A percentile compares a stretch with the other conserved stretches of the same genome.
Evolutionary conservation across 139 green algal species (phyloP).

Genomic region (Micromonas commoda): DNA sequence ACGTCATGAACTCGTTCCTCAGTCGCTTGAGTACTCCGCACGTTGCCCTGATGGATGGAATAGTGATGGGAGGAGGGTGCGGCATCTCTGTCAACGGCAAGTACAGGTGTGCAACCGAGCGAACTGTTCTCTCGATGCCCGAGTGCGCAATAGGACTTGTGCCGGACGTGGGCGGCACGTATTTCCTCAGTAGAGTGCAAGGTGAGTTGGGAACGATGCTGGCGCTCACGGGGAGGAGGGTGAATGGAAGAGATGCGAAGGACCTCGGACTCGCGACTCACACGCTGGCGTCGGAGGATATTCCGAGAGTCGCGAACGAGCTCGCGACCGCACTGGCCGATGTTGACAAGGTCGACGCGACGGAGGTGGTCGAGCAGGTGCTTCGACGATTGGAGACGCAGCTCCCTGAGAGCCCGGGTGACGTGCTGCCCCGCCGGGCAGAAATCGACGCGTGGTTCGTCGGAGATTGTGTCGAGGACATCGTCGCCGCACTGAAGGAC

Average conservation of each 20-base stretch:
- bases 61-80: constrained; percentile 85
- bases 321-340: background rate
- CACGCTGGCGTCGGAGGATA: constrained; percentile 53
- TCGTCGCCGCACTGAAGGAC: background rate
- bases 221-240: constrained; percentile 64
- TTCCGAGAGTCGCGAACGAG: constrained; percentile 26
- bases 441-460: constrained; percentile 2
- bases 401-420: background rate
- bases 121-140: constrained; percentile 89
- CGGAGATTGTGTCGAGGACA: background rate
- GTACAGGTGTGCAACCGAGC: constrained; percentile 77
- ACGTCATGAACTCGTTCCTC: constrained; percentile 44
- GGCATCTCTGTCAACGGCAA: constrained; percentile 77
- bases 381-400: background rate
- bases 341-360: background rate
- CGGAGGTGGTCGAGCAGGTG: background rate
- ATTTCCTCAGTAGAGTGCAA: constrained; percentile 65
- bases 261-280: constrained; percentile 76
- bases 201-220: constrained; percentile 65
- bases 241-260: constrained; percentile 65
- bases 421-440: background rate
- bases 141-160: constrained; percentile 92
- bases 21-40: constrained; percentile 59
- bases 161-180: constrained; percentile 81
- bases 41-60: constrained; percentile 81